Base-by-base conservation (phyloP, 306 rosid genomes). In the Vigna reflexopilosa region DNA sequence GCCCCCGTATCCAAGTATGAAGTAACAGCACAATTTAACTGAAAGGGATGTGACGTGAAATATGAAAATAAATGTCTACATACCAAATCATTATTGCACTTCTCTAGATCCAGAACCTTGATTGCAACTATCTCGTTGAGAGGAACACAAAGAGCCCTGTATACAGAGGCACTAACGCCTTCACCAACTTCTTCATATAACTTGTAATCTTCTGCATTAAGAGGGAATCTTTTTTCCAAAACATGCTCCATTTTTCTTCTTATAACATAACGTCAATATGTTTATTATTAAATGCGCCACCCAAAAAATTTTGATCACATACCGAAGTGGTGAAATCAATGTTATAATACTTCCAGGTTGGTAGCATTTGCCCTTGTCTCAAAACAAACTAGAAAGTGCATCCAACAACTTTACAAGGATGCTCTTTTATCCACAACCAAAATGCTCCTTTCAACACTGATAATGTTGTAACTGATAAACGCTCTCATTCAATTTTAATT, bases 171-270 rank as follows among this genome's bases (percentile, higher is more conserved):
- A 14, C 98, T 94, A 57, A 94, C 97, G 17, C 98, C 98, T 85
- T 94, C 98, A 72, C 98, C 98, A 67, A 94, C 98, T 86, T 94
- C 97, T 92, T 94, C 98, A 63, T 94, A 94, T 78, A 94, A 86
- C 80, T 88, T 91, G 69, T 94, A 94, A 80, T 94, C 92, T 69
- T 86, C 83, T 42, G 97, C 97, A 80, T 80, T 80, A 66, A 92
- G 87, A 78, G 98, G 98, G 85, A 77, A 94, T 59, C 59, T 86
- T 78, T 89, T 94, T 73, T 89, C 93, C 32, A 79, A 72, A 67
- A 74, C 73, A 63, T 51, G 70, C 83, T 86, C 95, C 98, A 92
- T 92, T 85, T 71, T 89, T 73, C 78, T 86, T 82, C 79, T 89
- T 87, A 87, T 76, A 89, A 38, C 81, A 85, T 77, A 83, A 85